These are phyloP conservation scores for Aspergillus panamensis DNA, from an alignment of 495 filamentous ascomycete species.

Conservation along the genomic window DNA sequence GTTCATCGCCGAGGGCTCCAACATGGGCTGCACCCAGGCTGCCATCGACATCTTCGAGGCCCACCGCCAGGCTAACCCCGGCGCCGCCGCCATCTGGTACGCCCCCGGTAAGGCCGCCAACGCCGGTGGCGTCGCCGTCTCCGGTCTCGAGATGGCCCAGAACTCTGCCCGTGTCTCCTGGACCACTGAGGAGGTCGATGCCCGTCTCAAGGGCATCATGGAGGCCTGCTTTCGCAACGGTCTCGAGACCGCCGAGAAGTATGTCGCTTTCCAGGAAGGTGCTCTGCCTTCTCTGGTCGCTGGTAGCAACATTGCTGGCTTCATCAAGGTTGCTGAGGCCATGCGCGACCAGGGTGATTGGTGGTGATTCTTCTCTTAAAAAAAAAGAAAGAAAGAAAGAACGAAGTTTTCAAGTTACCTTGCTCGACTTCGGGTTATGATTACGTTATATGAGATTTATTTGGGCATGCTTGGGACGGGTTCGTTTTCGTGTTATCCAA, in stretches of 20 bases:
- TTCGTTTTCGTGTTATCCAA: constrained; percentile 27
- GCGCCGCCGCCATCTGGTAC: constrained; percentile 80
- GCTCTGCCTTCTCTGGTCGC: constrained; percentile 86
- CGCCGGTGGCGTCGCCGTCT: constrained; percentile 95
- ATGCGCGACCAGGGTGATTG: constrained; percentile 98
- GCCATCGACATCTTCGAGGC: constrained; percentile 94
- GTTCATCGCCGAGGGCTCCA: constrained; percentile 95
- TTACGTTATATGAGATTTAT: constrained; percentile 4
- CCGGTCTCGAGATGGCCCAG: constrained; percentile 98
- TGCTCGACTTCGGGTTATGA: background rate
- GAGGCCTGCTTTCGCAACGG: constrained; percentile 89
- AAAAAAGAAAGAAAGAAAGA: too few species aligned
- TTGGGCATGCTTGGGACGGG: background rate
- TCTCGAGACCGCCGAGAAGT: constrained; percentile 83
- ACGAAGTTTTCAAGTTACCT: too few species aligned
- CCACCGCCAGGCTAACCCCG: constrained; percentile 64
- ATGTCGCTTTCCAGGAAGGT: constrained; percentile 70
- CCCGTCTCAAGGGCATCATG: constrained; percentile 92
- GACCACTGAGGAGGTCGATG: constrained; percentile 87
- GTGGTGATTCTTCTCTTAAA: constrained; percentile 57
- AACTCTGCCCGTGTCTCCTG: constrained; percentile 83
- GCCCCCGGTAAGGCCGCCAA: constrained; percentile 92
- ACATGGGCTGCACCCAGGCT: constrained; percentile 97
- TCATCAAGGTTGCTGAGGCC: constrained; percentile 90
- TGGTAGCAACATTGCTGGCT: constrained; percentile 95